phyloP scores from a whole-genome alignment of 2,329 filamentous ascomycete species.

The Neoscytalidium dimidiatum region DNA sequence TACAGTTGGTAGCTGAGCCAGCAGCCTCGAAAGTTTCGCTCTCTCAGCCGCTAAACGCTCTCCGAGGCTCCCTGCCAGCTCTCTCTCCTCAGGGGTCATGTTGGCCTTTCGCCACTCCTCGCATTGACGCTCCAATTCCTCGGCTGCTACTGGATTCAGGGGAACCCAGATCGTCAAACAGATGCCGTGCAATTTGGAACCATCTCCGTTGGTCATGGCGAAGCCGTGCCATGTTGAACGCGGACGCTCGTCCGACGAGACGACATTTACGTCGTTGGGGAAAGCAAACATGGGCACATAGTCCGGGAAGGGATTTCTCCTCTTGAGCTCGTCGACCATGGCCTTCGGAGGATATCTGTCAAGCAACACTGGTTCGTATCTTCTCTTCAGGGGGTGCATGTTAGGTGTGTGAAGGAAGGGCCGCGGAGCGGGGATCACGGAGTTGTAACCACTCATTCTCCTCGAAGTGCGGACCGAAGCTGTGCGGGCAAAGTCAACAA shows the following conservation, averaged over 20 bases:
- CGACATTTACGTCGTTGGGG: conserved; percentile 95
- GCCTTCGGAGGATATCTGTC: conserved; percentile 89
- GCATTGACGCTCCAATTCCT: conserved; percentile 71
- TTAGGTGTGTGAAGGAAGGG: conserved; percentile 85
- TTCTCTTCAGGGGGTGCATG: conserved; percentile 92
- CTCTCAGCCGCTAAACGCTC: conserved; percentile 84
- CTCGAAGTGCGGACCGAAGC: conserved; percentile 78
- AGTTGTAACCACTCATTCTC: conserved; percentile 95
- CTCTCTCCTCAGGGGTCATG: conserved; percentile 88
- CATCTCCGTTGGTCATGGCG: conserved; percentile 93
- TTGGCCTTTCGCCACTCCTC: conserved; percentile 59
- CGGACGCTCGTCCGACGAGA: conserved; percentile 90
- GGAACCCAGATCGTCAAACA: conserved; percentile 93
- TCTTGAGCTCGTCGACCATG: conserved; percentile 75
- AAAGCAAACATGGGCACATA: conserved; percentile 99
- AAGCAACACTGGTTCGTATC: conserved; percentile 93
- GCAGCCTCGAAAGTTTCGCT: conserved; percentile 83
- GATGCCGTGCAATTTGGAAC: conserved; percentile 88
- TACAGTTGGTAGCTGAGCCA: conserved; percentile 78
- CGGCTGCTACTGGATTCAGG: conserved; percentile 76
- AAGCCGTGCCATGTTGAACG: conserved; percentile 99
- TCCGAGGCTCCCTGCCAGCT: conserved; percentile 87
- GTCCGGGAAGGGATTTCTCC: conserved; percentile 86
- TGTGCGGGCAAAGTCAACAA: conserved; percentile 38
- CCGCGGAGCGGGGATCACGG: conserved; percentile 91